These are phyloP conservation scores for Cyclocybe aegerita DNA, from an alignment of 768 basidiomycete genomes.

Conservation along the genomic window DNA sequence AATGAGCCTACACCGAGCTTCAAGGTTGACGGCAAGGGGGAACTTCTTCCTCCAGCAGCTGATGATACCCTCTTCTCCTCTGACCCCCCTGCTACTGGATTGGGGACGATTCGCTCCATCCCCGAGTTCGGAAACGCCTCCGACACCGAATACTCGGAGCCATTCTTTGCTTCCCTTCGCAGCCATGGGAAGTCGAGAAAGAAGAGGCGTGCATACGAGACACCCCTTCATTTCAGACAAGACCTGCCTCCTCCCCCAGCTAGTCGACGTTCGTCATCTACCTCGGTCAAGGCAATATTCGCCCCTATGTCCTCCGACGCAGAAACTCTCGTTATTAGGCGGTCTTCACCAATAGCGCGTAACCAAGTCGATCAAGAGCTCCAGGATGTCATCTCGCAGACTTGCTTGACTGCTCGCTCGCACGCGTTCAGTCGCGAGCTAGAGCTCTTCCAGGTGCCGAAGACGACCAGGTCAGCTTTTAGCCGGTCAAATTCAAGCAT, in stretches of 20 bases:
- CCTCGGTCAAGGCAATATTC: constrained; percentile 63
- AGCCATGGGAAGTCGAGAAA: constrained; percentile 28
- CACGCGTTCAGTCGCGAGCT: constrained; percentile 63
- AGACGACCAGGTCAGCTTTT: constrained; percentile 41
- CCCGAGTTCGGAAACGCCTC: constrained; percentile 43
- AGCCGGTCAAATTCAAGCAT: constrained; percentile 58
- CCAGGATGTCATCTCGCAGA: constrained; percentile 78
- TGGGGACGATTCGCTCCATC: constrained; percentile 59
- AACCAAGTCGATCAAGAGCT: constrained; percentile 75
- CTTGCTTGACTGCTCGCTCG: constrained; percentile 65
- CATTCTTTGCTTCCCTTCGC: constrained; percentile 31
- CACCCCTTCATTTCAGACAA: constrained; percentile 13
- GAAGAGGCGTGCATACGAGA: constrained; percentile 23
- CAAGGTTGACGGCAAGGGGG: constrained; percentile 43
- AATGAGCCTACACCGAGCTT: constrained; percentile 68
- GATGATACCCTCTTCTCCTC: constrained; percentile 29
- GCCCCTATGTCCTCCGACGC: constrained; percentile 50
- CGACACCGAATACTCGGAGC: constrained; percentile 32
- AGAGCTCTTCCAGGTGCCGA: constrained; percentile 46
- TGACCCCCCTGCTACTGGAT: constrained; percentile 32
- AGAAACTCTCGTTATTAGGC: constrained; percentile 63
- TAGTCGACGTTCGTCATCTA: constrained; percentile 63
- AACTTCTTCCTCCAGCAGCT: constrained; percentile 33
- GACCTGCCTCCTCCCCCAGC: constrained; percentile 29
- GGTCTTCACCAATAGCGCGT: constrained; percentile 65